A percentile compares a stretch with the other conserved stretches of the same genome.
Conservation (phyloP, 306 rosid genomes). For the Prinsepia uniflora region DNA sequence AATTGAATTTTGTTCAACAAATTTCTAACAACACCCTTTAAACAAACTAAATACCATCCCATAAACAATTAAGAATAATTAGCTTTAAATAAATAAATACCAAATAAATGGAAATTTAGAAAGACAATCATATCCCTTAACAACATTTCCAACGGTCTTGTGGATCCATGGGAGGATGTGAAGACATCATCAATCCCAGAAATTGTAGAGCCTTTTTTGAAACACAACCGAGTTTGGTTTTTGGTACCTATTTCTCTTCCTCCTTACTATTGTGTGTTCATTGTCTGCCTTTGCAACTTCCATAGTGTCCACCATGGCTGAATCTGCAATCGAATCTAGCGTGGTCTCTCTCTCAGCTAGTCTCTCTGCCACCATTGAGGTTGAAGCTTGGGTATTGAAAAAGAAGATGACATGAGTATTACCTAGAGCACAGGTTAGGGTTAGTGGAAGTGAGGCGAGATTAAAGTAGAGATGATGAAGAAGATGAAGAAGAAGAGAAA, state of each 20-base stretch:
- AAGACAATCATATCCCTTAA: constrained; percentile 40
- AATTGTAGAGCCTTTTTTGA: constrained; percentile 70
- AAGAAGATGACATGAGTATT: background rate
- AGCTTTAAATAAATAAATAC: background rate
- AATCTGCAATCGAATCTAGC: constrained; percentile 49
- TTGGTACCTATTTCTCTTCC: constrained; percentile 70
- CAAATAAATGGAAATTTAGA: background rate
- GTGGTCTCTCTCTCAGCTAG: constrained; percentile 38
- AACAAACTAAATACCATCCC: background rate
- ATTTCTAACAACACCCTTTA: background rate
- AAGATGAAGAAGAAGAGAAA: no score
- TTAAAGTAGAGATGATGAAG: background rate
- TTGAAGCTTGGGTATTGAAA: background rate
- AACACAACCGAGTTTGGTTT: constrained; percentile 67
- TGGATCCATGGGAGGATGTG: constrained; percentile 71
- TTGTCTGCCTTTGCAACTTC: constrained; percentile 42
- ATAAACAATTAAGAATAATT: background rate
- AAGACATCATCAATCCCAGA: constrained; percentile 66
- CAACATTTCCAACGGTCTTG: constrained; percentile 81
- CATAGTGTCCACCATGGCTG: constrained; percentile 49
- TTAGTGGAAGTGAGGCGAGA: background rate
- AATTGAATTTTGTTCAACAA: background rate
- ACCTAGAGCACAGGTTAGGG: background rate
- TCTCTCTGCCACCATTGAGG: constrained; percentile 50
- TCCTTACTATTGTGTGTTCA: constrained; percentile 45